Base-by-base conservation (phyloP, 257 asterid genomes). In the Gentiana macrophylla region DNA sequence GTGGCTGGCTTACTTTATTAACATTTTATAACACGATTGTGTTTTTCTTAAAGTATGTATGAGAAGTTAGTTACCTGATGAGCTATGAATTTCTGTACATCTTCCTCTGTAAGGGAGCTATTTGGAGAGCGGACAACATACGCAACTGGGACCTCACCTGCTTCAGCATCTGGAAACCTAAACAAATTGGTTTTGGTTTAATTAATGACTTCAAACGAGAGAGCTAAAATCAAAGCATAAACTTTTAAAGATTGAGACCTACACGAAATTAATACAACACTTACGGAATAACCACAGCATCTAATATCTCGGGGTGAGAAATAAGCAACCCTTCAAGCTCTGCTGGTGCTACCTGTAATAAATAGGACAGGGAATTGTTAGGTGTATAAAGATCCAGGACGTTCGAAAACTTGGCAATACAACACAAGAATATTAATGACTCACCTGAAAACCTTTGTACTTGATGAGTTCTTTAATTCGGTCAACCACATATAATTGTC, bases 261-360 rank as follows among this genome's bases (percentile, higher is more conserved):
- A 32, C 35, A 41, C 38, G n/a, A 15, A 11, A 9, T 24, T 47
- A 9, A 50, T 2, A 44, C 6, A 55, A 54, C 52, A 71, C 81
- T 78, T 71, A 92, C 94, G 99, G 97, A 68, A 85, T 81, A 64
- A 86, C 98, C 60, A 84, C 98, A 55, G 95, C 97, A 72, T 92
- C 98, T 52, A 75, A 53, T 71, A 92, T 92, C 82, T 85, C 89
- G 2, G 90, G 91, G 70, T 92, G 97, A 62, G 97, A 83, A 68
- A 92, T 72, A 33, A 92, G 95, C 61, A 92, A 74, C 52, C 94
- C 24, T 97, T 92, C 98, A 32, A 92, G 95, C 80, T 92, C 98
- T 0, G 98, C 98, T 52, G 98, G 98, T 65, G 98, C 97, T 55
- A 92, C 94, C 98, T 92, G 72, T 57, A 41, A 70, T 57, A 41